Percentiles rank a stretch among this genome's conserved stretches.
These are phyloP conservation scores for Citrus inodora DNA, from an alignment of 345 rosid species.

Conservation along the genomic window DNA sequence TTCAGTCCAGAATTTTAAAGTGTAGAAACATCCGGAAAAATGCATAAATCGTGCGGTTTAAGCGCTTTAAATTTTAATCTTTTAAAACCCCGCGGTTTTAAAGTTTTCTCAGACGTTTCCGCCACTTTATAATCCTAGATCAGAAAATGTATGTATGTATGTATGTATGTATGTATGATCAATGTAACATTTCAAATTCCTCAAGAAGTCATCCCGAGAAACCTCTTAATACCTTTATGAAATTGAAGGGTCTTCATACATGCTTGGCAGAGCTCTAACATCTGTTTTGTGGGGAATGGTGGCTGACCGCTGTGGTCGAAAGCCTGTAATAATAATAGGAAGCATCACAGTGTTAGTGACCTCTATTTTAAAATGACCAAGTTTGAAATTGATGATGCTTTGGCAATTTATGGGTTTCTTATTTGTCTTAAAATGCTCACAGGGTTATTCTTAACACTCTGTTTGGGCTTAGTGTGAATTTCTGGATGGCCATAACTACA, in stretches of 20 bases:
- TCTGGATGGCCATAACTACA: slow-evolving; percentile 81
- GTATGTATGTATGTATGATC: too few relatives aligned
- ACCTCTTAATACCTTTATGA: too few relatives aligned
- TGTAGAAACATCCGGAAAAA: too few relatives aligned
- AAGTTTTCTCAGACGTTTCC: too few relatives aligned
- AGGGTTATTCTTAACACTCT: slow-evolving; percentile 82
- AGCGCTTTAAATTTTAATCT: too few relatives aligned
- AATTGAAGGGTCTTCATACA: slow-evolving; percentile 30
- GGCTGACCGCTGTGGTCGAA: slow-evolving; percentile 90
- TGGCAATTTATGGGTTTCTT: neutral
- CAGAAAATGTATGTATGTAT: too few relatives aligned
- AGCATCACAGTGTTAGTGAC: slow-evolving; percentile 63
- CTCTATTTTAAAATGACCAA: neutral
- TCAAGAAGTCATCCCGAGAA: too few relatives aligned
- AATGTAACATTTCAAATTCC: too few relatives aligned
- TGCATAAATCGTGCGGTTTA: too few relatives aligned
- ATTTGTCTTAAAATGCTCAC: slow-evolving; percentile 10
- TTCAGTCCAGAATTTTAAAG: too few relatives aligned
- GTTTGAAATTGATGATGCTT: neutral
- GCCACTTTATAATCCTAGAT: too few relatives aligned
- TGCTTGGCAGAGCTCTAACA: slow-evolving; percentile 87
- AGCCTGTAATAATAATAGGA: slow-evolving; percentile 75
- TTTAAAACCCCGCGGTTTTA: too few relatives aligned
- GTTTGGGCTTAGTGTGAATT: slow-evolving; percentile 75
- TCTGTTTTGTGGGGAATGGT: slow-evolving; percentile 79